Evolutionary conservation across 2,329 filamentous ascomycete genomes (phyloP).

Genomic region (Myotisia sp.): DNA sequence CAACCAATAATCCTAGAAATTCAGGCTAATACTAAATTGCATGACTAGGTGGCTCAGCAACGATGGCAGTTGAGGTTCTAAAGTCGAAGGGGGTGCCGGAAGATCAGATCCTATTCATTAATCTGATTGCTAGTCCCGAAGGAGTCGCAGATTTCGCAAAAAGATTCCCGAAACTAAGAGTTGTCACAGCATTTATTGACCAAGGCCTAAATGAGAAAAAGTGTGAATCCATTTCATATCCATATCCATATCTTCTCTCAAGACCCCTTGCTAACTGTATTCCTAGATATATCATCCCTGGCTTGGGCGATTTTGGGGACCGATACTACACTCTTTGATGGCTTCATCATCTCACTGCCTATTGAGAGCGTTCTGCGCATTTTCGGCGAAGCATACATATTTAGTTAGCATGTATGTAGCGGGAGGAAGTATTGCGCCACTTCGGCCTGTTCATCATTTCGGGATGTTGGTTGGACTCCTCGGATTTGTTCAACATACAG

Average conservation of each 20-base stretch:
- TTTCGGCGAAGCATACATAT: too few relatives aligned
- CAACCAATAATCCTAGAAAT: too few relatives aligned
- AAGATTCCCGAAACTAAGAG: conserved; percentile 74
- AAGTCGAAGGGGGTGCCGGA: conserved; percentile 84
- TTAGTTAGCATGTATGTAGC: too few relatives aligned
- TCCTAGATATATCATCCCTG: conserved; percentile 80
- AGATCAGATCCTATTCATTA: conserved; percentile 88
- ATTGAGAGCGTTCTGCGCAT: too few relatives aligned
- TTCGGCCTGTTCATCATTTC: too few relatives aligned
- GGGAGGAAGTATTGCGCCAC: too few relatives aligned
- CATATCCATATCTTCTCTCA: conserved; percentile 4
- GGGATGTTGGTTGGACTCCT: too few relatives aligned
- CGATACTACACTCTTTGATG: conserved; percentile 92
- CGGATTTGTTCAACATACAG: too few relatives aligned
- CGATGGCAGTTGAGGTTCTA: conserved; percentile 90
- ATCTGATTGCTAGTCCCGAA: conserved; percentile 92
- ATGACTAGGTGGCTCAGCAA: conserved; percentile 70
- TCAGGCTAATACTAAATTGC: background rate
- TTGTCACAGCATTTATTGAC: conserved; percentile 93
- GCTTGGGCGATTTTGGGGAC: conserved; percentile 89
- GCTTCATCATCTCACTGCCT: too few relatives aligned
- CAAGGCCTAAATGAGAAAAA: conserved; percentile 95
- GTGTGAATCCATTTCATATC: conserved; percentile 39
- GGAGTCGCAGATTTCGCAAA: conserved; percentile 79
- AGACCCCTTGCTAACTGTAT: conserved; percentile 8